These are phyloP conservation scores for Prosopis cineraria DNA, from an alignment of 306 rosid genomes.

Conservation along the genomic window DNA sequence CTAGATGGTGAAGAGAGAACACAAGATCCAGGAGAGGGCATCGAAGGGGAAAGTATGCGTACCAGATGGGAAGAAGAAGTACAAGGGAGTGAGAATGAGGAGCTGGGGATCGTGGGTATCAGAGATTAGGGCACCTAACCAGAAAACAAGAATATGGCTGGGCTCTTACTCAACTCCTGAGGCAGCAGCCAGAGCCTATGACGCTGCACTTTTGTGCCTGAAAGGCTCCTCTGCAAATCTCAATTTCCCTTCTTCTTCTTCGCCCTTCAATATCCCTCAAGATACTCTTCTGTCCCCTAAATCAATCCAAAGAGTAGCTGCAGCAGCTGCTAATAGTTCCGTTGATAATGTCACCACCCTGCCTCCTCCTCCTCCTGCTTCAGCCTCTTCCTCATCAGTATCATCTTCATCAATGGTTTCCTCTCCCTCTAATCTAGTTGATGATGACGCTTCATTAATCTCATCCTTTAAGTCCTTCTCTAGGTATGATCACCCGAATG, in stretches of 20 bases:
- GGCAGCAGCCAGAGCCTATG: conserved; percentile 98
- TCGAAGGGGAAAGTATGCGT: conserved; percentile 21
- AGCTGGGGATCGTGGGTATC: conserved; percentile 99
- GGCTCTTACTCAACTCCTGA: conserved; percentile 95
- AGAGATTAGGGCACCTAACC: conserved; percentile 96
- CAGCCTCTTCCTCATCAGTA: conserved; percentile 56
- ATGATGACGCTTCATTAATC: conserved; percentile 50
- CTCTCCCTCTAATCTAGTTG: conserved; percentile 51
- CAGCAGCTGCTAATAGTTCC: conserved; percentile 73
- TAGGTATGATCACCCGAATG: conserved; percentile 26
- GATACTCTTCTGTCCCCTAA: conserved; percentile 78
- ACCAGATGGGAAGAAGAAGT: conserved; percentile 52
- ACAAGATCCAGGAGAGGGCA: conserved; percentile 49
- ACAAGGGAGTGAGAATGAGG: conserved; percentile 98
- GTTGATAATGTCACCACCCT: conserved; percentile 32
- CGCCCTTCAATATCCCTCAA: conserved; percentile 40
- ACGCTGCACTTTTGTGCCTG: conserved; percentile 93
- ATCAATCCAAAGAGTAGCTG: conserved; percentile 85
- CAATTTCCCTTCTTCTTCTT: conserved; percentile 67
- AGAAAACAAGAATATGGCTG: conserved; percentile 94
- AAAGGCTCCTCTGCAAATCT: conserved; percentile 87
- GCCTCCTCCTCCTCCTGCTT: conserved; percentile 38
- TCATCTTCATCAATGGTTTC: conserved; percentile 42
- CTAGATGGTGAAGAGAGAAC: conserved; percentile 77
- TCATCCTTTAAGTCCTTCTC: conserved; percentile 40